phyloP scores from a whole-genome alignment of 352 stramenopile genomes.

The Pythium vanterpoolii region DNA sequence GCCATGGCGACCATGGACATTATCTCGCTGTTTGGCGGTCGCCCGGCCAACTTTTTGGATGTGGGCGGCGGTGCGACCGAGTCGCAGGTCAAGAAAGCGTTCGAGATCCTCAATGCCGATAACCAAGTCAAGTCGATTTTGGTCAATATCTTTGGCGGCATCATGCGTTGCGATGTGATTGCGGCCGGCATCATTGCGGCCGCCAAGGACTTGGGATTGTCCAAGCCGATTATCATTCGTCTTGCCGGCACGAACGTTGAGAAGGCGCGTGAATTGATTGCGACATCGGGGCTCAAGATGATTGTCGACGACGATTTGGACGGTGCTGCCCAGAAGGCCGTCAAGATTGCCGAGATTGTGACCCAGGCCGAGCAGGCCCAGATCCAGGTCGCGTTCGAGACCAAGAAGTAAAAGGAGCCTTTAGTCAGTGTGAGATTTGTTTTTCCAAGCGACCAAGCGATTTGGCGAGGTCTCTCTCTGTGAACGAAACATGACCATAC shows the following conservation, averaged over 20 bases:
- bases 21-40: constrained; percentile 97
- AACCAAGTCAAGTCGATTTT: constrained; percentile 96
- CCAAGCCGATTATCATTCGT: constrained; percentile 98
- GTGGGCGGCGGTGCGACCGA: constrained; percentile 95
- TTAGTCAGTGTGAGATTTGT: background rate
- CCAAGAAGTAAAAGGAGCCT: constrained; percentile 17
- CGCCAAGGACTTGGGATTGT: constrained; percentile 94
- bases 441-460: too few species aligned
- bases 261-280: constrained; percentile 92
- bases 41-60: constrained; percentile 99
- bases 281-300: constrained; percentile 92
- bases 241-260: constrained; percentile 98
- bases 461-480: background rate
- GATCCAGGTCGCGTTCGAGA: constrained; percentile 69
- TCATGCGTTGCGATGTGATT: constrained; percentile 99
- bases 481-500: background rate
- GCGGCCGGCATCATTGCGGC: constrained; percentile 95
- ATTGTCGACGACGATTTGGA: constrained; percentile 94
- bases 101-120: constrained; percentile 88
- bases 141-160: constrained; percentile 99
- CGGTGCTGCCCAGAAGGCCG: constrained; percentile 94
- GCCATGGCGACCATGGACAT: constrained; percentile 99
- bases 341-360: constrained; percentile 88
- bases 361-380: constrained; percentile 67
- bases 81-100: constrained; percentile 86